Conservation (phyloP, 306 rosid genomes). For the Notholithocarpus densiflorus region DNA sequence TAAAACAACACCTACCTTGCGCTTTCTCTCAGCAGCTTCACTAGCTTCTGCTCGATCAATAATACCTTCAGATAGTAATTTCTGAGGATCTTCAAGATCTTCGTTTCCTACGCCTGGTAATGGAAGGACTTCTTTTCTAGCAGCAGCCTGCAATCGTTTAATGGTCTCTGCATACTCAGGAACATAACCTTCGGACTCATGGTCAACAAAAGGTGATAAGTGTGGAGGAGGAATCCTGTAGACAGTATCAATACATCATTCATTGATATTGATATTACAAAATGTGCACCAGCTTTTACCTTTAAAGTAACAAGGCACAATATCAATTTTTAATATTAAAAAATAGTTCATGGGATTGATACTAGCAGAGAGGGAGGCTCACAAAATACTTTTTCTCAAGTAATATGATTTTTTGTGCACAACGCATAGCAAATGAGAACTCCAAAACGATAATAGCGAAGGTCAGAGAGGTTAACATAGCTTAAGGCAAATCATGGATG, state of each 20-base stretch:
- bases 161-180: conserved; percentile 94
- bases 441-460: not conserved
- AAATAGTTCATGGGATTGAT: not conserved
- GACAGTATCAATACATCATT: not conserved
- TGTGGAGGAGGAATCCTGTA: conserved; percentile 87
- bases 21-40: conserved; percentile 69
- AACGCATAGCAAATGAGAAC: not conserved
- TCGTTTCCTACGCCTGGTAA: conserved; percentile 70
- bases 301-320: not conserved
- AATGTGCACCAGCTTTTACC: not conserved
- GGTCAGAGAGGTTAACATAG: not conserved
- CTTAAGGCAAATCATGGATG: not conserved
- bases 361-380: not conserved
- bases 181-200: conserved; percentile 74
- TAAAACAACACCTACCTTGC: conserved; percentile 41
- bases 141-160: conserved; percentile 62
- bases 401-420: not conserved
- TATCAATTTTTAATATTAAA: not conserved
- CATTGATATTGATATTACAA: not conserved
- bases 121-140: conserved; percentile 68
- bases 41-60: conserved; percentile 80
- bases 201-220: conserved; percentile 85
- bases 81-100: conserved; percentile 83
- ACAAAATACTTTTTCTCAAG: not conserved
- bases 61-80: conserved; percentile 62